phyloP scores from a whole-genome alignment of 345 rosid species.

The Ceriops tagal region DNA sequence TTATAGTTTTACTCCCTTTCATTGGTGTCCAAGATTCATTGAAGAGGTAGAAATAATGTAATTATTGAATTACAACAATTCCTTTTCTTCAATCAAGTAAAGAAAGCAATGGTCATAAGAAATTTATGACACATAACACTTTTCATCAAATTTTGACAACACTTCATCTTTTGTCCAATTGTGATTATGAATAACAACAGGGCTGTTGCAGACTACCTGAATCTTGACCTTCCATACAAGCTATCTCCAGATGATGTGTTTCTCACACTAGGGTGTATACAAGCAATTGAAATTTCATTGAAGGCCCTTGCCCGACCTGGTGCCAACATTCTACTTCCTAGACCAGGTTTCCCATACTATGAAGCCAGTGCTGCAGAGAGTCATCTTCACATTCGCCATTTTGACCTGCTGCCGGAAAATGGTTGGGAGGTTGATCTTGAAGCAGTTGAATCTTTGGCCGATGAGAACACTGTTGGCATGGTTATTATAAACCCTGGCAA shows the following conservation, averaged over 20 bases:
- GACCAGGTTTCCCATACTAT: constrained; percentile 44
- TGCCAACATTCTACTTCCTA: constrained; percentile 50
- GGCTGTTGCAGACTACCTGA: constrained; percentile 51
- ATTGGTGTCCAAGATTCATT: too few relatives aligned
- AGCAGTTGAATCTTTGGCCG: constrained; percentile 48
- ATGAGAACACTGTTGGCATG: constrained; percentile 54
- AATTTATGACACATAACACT: too few relatives aligned
- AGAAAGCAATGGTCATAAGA: too few relatives aligned
- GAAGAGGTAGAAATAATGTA: too few relatives aligned
- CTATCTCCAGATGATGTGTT: constrained; percentile 49
- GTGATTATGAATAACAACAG: constrained; percentile 22
- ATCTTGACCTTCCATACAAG: constrained; percentile 43
- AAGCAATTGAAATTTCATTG: constrained; percentile 51
- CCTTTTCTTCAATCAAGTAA: too few relatives aligned
- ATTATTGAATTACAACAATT: too few relatives aligned
- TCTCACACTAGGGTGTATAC: constrained; percentile 48
- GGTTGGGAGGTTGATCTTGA: constrained; percentile 64
- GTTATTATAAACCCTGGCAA: constrained; percentile 53
- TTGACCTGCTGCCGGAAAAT: constrained; percentile 53
- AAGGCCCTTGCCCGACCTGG: constrained; percentile 44
- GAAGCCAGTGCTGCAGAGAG: constrained; percentile 30
- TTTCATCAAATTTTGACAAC: not conserved
- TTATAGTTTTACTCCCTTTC: too few relatives aligned
- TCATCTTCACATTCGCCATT: constrained; percentile 43
- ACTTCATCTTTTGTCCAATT: not conserved